phyloP scores from a whole-genome alignment of 2,329 filamentous ascomycete genomes.

The Colletotrichum sp. region DNA sequence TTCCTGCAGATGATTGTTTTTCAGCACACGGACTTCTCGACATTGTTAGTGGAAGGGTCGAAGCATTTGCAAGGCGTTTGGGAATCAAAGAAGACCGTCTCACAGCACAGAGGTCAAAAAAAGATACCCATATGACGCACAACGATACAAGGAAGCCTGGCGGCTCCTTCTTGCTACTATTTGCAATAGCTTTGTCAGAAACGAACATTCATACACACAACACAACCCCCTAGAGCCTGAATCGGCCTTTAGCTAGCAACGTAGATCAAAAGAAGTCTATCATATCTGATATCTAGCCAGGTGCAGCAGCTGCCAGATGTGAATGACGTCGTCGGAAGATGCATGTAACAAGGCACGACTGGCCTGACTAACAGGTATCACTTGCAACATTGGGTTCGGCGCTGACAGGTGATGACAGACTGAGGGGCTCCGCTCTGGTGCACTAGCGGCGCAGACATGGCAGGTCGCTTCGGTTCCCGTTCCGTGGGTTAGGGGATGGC shows the following conservation, averaged over 20 bases:
- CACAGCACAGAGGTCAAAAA: conserved; percentile 5
- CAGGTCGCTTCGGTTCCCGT: not conserved
- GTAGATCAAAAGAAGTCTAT: not conserved
- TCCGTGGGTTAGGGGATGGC: not conserved
- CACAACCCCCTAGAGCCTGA: not conserved
- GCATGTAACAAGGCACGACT: not conserved
- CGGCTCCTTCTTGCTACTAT: conserved; percentile 3
- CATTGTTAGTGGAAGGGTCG: not conserved
- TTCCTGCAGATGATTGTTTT: not conserved
- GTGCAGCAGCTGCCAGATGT: not conserved
- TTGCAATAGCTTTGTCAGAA: conserved; percentile 8
- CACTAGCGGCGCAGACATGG: not conserved
- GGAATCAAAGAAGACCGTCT: conserved; percentile 18
- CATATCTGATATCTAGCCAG: not conserved
- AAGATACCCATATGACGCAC: conserved; percentile 18
- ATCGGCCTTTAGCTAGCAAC: conserved; percentile 1
- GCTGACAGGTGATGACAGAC: not conserved
- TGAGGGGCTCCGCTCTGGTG: not conserved
- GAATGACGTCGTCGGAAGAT: not conserved
- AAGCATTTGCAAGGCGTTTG: conserved; percentile 21
- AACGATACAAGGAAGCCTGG: not conserved
- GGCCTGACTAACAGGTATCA: conserved; percentile 2
- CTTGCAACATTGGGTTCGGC: not conserved
- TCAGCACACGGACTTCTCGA: not conserved
- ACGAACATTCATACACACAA: not conserved